A percentile compares a stretch with the other conserved stretches of the same genome.
Evolutionary conservation across 1,284 basidiomycete genomes (phyloP).

Genomic region (Tilletia walkeri): DNA sequence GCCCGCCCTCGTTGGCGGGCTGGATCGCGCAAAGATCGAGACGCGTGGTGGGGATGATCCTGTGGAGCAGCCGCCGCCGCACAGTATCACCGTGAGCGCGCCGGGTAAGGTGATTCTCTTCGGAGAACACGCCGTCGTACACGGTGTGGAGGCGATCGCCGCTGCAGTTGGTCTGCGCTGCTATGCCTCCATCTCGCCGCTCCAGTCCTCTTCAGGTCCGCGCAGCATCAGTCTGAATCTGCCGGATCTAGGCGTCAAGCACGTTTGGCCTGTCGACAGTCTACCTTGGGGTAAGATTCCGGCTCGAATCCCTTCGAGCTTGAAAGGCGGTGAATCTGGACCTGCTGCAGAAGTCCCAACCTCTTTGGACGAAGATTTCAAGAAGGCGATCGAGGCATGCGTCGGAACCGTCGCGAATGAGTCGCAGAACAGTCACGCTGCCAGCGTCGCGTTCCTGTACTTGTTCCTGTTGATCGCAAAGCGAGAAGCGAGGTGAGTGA

Average conservation of each 20-base stretch:
- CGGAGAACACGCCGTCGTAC: constrained; percentile 97
- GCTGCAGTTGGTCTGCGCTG: constrained; percentile 93
- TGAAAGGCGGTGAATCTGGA: constrained; percentile 14
- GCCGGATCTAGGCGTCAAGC: constrained; percentile 75
- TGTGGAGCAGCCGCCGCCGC: constrained; percentile 27
- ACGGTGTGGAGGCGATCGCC: constrained; percentile 93
- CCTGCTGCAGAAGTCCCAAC: constrained; percentile 18
- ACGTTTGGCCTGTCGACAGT: constrained; percentile 74
- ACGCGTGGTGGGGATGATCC: constrained; percentile 44
- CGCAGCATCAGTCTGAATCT: constrained; percentile 74
- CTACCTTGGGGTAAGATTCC: constrained; percentile 78
- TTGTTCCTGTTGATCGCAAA: constrained; percentile 79
- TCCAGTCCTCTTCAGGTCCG: constrained; percentile 55
- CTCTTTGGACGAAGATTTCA: constrained; percentile 27
- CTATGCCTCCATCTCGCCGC: constrained; percentile 71
- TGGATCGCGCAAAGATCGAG: constrained; percentile 41
- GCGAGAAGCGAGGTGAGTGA: constrained; percentile 63
- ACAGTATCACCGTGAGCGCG: constrained; percentile 57
- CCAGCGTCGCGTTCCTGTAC: constrained; percentile 84
- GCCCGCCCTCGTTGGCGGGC: constrained; percentile 33
- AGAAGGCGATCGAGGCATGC: constrained; percentile 37
- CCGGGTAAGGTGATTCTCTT: constrained; percentile 98
- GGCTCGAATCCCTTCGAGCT: constrained; percentile 19
- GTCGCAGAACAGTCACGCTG: constrained; percentile 60
- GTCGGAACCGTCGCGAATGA: constrained; percentile 31